Conservation (phyloP, 495 filamentous ascomycete species). For the Aspergillus saccharolyticus region DNA sequence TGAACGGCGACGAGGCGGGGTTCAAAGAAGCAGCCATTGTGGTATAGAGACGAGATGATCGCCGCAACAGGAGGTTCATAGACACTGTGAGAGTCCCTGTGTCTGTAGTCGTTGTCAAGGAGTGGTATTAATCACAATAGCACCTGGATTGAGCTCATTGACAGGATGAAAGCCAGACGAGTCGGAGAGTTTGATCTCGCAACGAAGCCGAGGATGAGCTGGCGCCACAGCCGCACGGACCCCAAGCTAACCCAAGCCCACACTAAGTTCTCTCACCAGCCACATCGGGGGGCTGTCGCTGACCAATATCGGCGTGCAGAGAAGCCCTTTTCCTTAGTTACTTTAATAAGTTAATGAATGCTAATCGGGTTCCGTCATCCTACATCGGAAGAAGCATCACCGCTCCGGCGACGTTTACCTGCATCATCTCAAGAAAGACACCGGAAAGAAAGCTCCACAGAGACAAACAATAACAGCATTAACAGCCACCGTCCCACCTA, state of each 20-base stretch:
- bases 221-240: conserved; percentile 12
- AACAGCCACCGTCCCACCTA: too few species aligned
- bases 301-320: neutral
- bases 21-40: conserved; percentile 29
- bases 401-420: neutral
- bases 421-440: too few species aligned
- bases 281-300: neutral
- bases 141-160: too few species aligned
- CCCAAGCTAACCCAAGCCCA: neutral
- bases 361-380: conserved; percentile 14
- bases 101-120: too few species aligned
- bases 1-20: conserved; percentile 58
- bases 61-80: conserved; percentile 16
- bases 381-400: conserved; percentile 6
- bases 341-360: too few species aligned
- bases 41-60: conserved; percentile 22
- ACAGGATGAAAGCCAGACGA: neutral
- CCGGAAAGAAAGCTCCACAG: too few species aligned
- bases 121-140: too few species aligned
- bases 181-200: neutral
- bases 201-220: conserved; percentile 8
- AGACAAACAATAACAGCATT: too few species aligned
- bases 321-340: too few species aligned
- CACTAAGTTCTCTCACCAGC: neutral
- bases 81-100: neutral